A percentile compares a stretch with the other conserved stretches of the same genome.
These are phyloP conservation scores for Polytrichum formosum DNA, from an alignment of 225 moss, liverwort and hornwort genomes.

Conservation along the genomic window DNA sequence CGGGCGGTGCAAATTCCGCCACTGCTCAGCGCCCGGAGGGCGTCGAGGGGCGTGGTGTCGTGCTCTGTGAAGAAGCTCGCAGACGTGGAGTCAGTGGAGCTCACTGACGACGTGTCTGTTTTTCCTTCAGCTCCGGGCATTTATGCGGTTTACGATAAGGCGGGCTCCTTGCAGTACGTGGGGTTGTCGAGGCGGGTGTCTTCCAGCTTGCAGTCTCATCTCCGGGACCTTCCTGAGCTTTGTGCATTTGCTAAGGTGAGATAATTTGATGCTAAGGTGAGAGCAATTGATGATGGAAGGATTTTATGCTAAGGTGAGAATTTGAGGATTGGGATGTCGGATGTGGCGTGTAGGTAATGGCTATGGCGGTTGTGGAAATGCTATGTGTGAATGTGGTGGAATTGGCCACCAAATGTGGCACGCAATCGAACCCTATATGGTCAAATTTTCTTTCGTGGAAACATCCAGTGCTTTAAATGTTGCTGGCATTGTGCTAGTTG, in stretches of 20 bases:
- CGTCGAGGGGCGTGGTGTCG: slow-evolving; percentile 12
- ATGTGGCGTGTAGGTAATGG: too few relatives aligned
- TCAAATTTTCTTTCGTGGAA: neutral
- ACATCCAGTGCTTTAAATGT: neutral
- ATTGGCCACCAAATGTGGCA: neutral
- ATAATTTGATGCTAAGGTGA: too few relatives aligned
- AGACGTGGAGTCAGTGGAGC: slow-evolving; percentile 64
- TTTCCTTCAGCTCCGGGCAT: slow-evolving; percentile 76
- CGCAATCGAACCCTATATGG: neutral
- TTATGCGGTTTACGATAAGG: slow-evolving; percentile 83
- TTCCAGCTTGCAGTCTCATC: slow-evolving; percentile 67
- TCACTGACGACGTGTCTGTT: slow-evolving; percentile 22
- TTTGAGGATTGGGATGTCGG: too few relatives aligned
- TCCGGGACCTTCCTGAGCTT: slow-evolving; percentile 79
- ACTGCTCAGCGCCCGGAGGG: neutral
- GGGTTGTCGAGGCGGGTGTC: slow-evolving; percentile 79
- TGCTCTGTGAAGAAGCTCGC: slow-evolving; percentile 61
- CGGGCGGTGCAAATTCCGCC: neutral
- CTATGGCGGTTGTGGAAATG: too few relatives aligned
- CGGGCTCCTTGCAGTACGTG: slow-evolving; percentile 79
- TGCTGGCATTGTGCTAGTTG: too few relatives aligned
- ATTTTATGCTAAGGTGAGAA: too few relatives aligned
- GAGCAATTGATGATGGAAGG: too few relatives aligned
- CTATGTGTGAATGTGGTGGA: too few relatives aligned
- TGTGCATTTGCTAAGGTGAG: slow-evolving; percentile 79